Conservation (phyloP, 192 early-diverging fungal genomes). For the Piromyces finnis region DNA sequence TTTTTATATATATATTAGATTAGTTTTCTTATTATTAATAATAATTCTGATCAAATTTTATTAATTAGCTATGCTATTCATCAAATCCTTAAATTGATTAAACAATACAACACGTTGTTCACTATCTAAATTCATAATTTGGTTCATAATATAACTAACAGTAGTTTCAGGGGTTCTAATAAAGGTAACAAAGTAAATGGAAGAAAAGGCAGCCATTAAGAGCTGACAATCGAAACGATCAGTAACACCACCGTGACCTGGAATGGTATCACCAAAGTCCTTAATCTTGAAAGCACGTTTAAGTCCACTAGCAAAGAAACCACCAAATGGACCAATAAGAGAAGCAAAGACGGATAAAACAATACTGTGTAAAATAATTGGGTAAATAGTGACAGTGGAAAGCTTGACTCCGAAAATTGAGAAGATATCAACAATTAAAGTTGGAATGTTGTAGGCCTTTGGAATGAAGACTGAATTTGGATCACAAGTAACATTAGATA, state of each 20-base stretch:
- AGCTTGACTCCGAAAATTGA: background rate
- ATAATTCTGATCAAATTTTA: too few species aligned
- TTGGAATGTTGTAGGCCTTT: conserved; percentile 18
- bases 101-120: background rate
- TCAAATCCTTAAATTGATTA: background rate
- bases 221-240: conserved; percentile 99
- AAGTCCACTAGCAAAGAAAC: conserved; percentile 91
- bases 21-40: too few species aligned
- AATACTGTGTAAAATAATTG: conserved; percentile 75
- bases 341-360: conserved; percentile 82
- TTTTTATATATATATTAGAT: too few species aligned
- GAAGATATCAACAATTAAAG: background rate
- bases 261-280: conserved; percentile 91
- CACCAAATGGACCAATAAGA: conserved; percentile 90
- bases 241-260: conserved; percentile 91
- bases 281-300: conserved; percentile 96
- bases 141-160: background rate
- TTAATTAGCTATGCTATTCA: too few species aligned
- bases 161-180: conserved; percentile 5
- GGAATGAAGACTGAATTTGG: conserved; percentile 45
- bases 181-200: conserved; percentile 78
- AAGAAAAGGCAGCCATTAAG: conserved; percentile 84
- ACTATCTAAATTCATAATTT: background rate
- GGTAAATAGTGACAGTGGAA: conserved; percentile 46
- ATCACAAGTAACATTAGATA: conserved; percentile 23